Conservation (phyloP, 1,284 basidiomycete species). For the Leccinum pallidistipes region DNA sequence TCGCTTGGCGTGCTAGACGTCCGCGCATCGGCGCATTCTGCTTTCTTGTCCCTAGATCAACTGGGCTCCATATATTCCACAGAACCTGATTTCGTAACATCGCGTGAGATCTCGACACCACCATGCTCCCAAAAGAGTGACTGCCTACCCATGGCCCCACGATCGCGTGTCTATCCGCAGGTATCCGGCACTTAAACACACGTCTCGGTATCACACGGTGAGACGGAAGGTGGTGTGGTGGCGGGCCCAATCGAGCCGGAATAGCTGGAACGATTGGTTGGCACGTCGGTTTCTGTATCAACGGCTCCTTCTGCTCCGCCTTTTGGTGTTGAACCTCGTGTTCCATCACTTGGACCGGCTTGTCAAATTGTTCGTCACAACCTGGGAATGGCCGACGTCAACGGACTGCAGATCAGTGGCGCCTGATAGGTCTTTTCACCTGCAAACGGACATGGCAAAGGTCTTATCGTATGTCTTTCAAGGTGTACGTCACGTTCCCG, state of each 20-base stretch:
- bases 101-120: constrained; percentile 6
- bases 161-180: constrained; percentile 46
- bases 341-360: constrained; percentile 31
- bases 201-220: constrained; percentile 47
- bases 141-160: constrained; percentile 56
- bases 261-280: constrained; percentile 36
- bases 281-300: constrained; percentile 37
- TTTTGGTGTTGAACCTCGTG: constrained; percentile 28
- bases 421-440: constrained; percentile 14
- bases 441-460: constrained; percentile 34
- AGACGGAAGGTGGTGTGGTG: constrained; percentile 45
- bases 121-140: not conserved
- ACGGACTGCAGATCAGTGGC: not conserved
- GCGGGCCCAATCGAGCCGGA: constrained; percentile 33
- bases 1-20: constrained; percentile 21
- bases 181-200: constrained; percentile 43
- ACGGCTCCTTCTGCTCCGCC: constrained; percentile 39
- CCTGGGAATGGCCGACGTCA: constrained; percentile 18
- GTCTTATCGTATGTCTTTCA: constrained; percentile 24
- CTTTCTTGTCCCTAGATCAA: constrained; percentile 36
- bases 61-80: constrained; percentile 46
- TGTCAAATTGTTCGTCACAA: constrained; percentile 27
- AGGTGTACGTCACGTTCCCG: constrained; percentile 25
- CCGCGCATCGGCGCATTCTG: constrained; percentile 37
- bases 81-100: constrained; percentile 39